Evolutionary conservation across 768 basidiomycete genomes (phyloP), one percentile per base, ranked within the genome.

Genomic region (Tulasnella sp.): DNA sequence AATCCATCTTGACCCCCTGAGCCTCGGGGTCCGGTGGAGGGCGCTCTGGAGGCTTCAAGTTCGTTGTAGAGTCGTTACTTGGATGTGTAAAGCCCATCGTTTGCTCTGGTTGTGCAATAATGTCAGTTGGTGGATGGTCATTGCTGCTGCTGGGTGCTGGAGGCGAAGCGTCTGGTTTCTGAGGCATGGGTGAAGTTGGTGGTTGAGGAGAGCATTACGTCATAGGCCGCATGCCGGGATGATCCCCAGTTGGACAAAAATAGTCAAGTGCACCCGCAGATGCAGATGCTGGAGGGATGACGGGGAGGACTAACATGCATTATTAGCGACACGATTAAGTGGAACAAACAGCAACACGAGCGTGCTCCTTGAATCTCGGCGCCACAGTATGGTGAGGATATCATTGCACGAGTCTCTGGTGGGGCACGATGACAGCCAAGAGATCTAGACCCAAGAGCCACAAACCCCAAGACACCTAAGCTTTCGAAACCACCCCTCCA

Each of bases 401-500:
- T 67, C 9, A 6, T 67, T 15, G 61, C 10, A 57, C 29, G 5
- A 29, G 29, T n/a, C 29, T 29, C n/a, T 32, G 26, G n/a, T 26
- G 61, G 61, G 29, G 29, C 15, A 26, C 61, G 11, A 67, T 35
- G 29, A 67, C 61, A 35, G 26, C 26, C 44, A 44, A 44, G 44
- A 67, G 61, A 35, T 67, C 61, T 67, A 67, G 61, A 67, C 29
- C 29, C 26, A 23, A 26, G 61, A 67, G 29, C 61, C 61, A 67
- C 29, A 35, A 16, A 26, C 13, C 13, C 61, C 32, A 26, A 32
- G 11, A 11, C 23, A n/a, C 20, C 51, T 78, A 78, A 18, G 72
- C 48, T 18, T 89, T 94, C 26, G 93, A 92, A 55, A 95, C 93
- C 51, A 93, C 85, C 5, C 91, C 91, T 67, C 93, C 93, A 57